A percentile compares a stretch with the other conserved stretches of the same genome.
phyloP scores from a whole-genome alignment of 2,329 filamentous ascomycete genomes.

The Mycogone perniciosa region DNA sequence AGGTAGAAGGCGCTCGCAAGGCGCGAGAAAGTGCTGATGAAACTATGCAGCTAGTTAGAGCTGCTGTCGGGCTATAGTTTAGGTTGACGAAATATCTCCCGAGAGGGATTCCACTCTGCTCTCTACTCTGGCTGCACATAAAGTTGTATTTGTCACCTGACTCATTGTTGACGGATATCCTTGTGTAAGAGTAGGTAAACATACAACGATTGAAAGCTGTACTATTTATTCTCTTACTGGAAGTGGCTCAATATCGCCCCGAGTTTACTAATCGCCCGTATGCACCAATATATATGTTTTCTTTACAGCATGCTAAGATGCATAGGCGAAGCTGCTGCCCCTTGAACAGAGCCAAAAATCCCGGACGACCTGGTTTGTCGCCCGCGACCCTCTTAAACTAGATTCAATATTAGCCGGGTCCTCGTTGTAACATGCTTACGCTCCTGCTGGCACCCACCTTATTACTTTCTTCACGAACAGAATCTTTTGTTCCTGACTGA shows the following conservation, averaged over 20 bases:
- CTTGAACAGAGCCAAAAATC: constrained; percentile 69
- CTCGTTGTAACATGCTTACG: neutral
- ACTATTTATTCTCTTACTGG: neutral
- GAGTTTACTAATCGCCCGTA: neutral
- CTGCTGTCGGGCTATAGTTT: constrained; percentile 43
- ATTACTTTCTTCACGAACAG: constrained; percentile 61
- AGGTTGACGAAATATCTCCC: neutral
- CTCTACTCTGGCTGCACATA: neutral
- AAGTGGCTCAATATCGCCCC: no score
- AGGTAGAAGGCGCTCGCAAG: constrained; percentile 50
- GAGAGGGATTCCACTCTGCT: no score
- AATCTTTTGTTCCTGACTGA: constrained; percentile 53
- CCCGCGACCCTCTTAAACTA: constrained; percentile 56
- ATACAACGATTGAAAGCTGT: no score
- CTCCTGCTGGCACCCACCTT: constrained; percentile 35
- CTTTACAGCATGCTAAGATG: constrained; percentile 34
- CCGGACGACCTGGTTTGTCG: constrained; percentile 60
- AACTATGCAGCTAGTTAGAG: constrained; percentile 49
- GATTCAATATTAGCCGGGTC: neutral
- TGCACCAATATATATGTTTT: neutral
- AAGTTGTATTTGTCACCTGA: no score
- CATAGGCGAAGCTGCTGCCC: constrained; percentile 55
- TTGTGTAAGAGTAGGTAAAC: no score
- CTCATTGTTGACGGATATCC: no score
- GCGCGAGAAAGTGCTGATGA: constrained; percentile 56